A percentile compares a stretch with the other conserved stretches of the same genome.
Evolutionary conservation across 1,139 yeast species (phyloP).

Genomic region (Sugiyamaella paludigena): DNA sequence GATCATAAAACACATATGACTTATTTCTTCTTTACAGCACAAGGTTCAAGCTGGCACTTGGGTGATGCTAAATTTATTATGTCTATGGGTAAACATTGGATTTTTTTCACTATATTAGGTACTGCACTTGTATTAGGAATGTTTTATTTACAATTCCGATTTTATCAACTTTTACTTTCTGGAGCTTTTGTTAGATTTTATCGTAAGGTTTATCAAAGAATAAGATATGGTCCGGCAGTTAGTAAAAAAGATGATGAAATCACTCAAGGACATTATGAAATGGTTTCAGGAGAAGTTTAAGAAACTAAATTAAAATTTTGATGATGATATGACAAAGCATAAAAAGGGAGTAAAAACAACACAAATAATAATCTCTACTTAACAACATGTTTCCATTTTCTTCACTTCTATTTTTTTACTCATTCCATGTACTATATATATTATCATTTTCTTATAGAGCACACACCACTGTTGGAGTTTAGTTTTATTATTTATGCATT

Average conservation of each 20-base stretch:
- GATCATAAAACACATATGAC: constrained; percentile 37
- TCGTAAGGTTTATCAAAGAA: constrained; percentile 2
- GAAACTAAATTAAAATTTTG: too few species aligned
- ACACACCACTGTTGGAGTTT: too few species aligned
- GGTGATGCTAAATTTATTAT: constrained; percentile 79
- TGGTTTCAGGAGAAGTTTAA: constrained; percentile 13
- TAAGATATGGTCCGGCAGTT: not conserved
- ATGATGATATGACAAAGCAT: too few species aligned
- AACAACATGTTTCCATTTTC: too few species aligned
- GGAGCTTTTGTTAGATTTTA: constrained; percentile 13
- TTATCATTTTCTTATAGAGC: too few species aligned
- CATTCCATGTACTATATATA: too few species aligned
- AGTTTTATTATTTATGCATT: too few species aligned
- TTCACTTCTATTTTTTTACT: too few species aligned
- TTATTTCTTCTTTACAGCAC: constrained; percentile 63
- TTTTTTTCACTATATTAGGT: constrained; percentile 66
- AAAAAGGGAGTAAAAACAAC: too few species aligned
- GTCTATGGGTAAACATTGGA: constrained; percentile 65
- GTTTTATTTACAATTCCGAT: constrained; percentile 53
- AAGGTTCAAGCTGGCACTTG: constrained; percentile 85
- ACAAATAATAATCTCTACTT: too few species aligned
- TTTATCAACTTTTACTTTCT: constrained; percentile 22
- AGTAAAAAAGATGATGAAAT: constrained; percentile 1
- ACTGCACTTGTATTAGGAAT: constrained; percentile 56
- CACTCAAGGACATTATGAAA: constrained; percentile 12